A percentile compares a stretch with the other conserved stretches of the same genome.
These are phyloP conservation scores for Heteromeles arbutifolia DNA, from an alignment of 306 rosid species.

Conservation along the genomic window DNA sequence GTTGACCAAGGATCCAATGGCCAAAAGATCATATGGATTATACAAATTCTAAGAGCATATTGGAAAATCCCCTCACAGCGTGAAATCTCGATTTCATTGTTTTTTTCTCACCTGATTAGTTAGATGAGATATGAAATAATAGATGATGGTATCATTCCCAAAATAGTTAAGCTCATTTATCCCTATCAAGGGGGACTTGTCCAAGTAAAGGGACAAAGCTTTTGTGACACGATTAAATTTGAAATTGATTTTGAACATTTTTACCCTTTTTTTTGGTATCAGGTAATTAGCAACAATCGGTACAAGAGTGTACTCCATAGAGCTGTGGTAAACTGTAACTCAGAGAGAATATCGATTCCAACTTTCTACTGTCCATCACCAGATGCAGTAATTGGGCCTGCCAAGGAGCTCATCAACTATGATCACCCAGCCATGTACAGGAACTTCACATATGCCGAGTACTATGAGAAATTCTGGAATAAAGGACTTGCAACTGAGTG, in stretches of 20 bases:
- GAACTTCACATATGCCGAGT: slow-evolving; percentile 33
- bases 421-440: slow-evolving; percentile 15
- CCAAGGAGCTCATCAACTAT: slow-evolving; percentile 15
- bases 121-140: too few species aligned
- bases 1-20: too few species aligned
- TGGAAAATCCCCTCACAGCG: too few species aligned
- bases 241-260: background rate
- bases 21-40: too few species aligned
- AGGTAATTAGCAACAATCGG: slow-evolving; percentile 42
- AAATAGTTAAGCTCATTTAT: background rate
- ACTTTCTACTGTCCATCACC: slow-evolving; percentile 45
- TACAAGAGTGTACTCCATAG: slow-evolving; percentile 50
- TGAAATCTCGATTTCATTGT: background rate
- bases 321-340: slow-evolving; percentile 35
- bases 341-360: slow-evolving; percentile 43
- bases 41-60: too few species aligned
- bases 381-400: slow-evolving; percentile 36
- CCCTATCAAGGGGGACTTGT: background rate
- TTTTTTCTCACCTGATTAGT: background rate
- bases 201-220: background rate
- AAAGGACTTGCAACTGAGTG: slow-evolving; percentile 31
- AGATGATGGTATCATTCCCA: too few species aligned
- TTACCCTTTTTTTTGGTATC: background rate
- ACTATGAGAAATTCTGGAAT: slow-evolving; percentile 34
- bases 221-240: background rate